Evolutionary conservation across 352 stramenopile genomes (phyloP).

Genomic region (Globisporangium megalacanthum): DNA sequence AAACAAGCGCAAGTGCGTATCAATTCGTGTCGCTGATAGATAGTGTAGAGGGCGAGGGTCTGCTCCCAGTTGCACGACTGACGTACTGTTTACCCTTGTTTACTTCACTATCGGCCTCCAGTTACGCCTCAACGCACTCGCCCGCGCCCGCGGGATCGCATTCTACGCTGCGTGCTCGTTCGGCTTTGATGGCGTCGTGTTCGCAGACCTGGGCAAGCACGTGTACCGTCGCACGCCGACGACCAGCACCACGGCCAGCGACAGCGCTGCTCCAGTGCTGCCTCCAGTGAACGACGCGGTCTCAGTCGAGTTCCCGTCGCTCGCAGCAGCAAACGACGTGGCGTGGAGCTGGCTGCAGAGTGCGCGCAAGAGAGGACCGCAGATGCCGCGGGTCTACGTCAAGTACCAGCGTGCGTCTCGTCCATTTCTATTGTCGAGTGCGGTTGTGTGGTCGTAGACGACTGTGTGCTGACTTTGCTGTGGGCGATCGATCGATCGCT

Average conservation of each 20-base stretch:
- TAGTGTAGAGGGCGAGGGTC: no score
- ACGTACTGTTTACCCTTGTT: neutral
- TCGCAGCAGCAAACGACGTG: slow-evolving; percentile 40
- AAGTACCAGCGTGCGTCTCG: slow-evolving; percentile 62
- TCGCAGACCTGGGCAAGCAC: slow-evolving; percentile 70
- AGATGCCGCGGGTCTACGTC: slow-evolving; percentile 70
- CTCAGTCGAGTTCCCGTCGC: slow-evolving; percentile 49
- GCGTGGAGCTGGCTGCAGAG: slow-evolving; percentile 64
- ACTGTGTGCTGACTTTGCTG: no score
- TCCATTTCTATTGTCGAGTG: no score
- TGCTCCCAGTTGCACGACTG: neutral
- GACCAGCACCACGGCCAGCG: neutral
- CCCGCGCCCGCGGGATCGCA: slow-evolving; percentile 41
- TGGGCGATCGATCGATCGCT: no score
- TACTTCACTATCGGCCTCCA: slow-evolving; percentile 5
- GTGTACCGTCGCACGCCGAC: slow-evolving; percentile 45
- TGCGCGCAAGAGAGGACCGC: slow-evolving; percentile 58
- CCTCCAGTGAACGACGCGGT: slow-evolving; percentile 27
- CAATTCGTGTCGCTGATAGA: no score
- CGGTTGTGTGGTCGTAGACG: no score
- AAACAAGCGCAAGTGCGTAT: slow-evolving; percentile 32
- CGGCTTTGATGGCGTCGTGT: slow-evolving; percentile 74
- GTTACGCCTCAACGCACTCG: slow-evolving; percentile 56
- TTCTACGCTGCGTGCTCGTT: slow-evolving; percentile 78
- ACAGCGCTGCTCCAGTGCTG: slow-evolving; percentile 12